Base-by-base conservation (phyloP, 108 stramenopile genomes). In the Cylindrotheca fusiformis region DNA sequence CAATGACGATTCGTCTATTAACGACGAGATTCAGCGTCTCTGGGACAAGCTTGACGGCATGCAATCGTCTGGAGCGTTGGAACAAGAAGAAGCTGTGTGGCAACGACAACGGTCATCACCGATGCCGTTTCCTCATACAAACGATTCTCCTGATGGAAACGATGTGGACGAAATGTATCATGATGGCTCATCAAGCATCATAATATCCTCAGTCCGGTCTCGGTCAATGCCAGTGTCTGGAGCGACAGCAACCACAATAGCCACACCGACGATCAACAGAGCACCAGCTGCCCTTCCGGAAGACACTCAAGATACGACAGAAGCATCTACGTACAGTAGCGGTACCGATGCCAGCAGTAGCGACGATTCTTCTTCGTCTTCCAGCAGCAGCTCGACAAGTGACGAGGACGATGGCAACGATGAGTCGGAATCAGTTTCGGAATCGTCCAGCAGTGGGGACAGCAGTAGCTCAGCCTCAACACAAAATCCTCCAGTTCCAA, bases 1-100 rank as follows among this genome's bases (percentile, higher is more conserved):
- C 29, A 20, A 25, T 32, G 63, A 64, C 36, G 49, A 32, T 32
- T 64, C 63, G 23, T 64, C 63, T 23, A 30, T 45, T 20, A 58
- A 72, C n/a, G 71, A 72, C 3, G 77, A 73, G 24, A 56, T 75
- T 10, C 30, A 60, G 23, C 74, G 65, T 27, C 63, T 80, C 14
- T 53, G 56, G 65, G 63, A 80, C 23, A 80, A 80, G 61, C 51
- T 64, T 48, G 52, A 53, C 27, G 19, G 19, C 18, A 52, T 52
- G 52, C 51, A 48, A 23, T 25, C 24, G 14, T 3, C 45, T 0
- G 27, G 47, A 19, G n/a, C 32, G 23, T 26, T 21, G 22, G 41
- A 59, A 45, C 45, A 48, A 50, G 46, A 44, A 18, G 47, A 48
- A 1, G 10, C 6, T 41, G 10, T 10, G 14, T 41, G 36, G 10